These are phyloP conservation scores for Volvox carteri DNA, from an alignment of 163 green algal genomes.

Conservation along the genomic window DNA sequence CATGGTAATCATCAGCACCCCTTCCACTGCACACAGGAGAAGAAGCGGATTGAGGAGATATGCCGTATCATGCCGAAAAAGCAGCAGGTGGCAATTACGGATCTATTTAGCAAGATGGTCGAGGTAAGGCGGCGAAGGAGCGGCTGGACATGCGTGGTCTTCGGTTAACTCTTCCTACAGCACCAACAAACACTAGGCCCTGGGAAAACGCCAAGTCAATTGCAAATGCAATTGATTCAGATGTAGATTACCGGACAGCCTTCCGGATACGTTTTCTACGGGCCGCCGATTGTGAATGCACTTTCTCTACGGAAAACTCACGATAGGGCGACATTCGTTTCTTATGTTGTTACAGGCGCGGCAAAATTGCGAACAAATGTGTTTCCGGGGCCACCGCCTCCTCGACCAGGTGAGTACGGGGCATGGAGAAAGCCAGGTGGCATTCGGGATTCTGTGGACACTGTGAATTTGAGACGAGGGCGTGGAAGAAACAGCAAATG, in stretches of 20 bases:
- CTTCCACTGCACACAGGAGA: conserved; percentile 57
- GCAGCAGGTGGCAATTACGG: conserved; percentile 45
- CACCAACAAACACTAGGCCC: background rate
- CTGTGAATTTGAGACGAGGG: no score
- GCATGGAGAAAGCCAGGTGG: no score
- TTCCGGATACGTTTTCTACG: no score
- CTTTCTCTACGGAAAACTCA: no score
- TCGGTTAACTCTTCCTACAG: background rate
- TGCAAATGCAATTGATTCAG: no score
- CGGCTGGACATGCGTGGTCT: background rate
- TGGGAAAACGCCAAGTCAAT: background rate
- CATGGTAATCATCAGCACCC: no score
- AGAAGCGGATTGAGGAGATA: conserved; percentile 56
- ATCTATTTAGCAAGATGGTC: conserved; percentile 63
- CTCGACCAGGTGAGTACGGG: conserved; percentile 63
- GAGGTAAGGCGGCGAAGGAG: conserved; percentile 37
- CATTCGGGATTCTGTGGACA: no score
- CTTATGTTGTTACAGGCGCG: conserved; percentile 48
- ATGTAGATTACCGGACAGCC: no score
- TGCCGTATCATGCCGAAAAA: conserved; percentile 40
- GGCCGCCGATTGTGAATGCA: no score
- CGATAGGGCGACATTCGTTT: background rate
- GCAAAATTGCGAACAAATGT: conserved; percentile 70
- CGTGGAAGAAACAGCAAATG: no score
- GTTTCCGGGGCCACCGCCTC: conserved; percentile 64